Base-by-base conservation (phyloP, 306 rosid genomes). In the Rosa persica region DNA sequence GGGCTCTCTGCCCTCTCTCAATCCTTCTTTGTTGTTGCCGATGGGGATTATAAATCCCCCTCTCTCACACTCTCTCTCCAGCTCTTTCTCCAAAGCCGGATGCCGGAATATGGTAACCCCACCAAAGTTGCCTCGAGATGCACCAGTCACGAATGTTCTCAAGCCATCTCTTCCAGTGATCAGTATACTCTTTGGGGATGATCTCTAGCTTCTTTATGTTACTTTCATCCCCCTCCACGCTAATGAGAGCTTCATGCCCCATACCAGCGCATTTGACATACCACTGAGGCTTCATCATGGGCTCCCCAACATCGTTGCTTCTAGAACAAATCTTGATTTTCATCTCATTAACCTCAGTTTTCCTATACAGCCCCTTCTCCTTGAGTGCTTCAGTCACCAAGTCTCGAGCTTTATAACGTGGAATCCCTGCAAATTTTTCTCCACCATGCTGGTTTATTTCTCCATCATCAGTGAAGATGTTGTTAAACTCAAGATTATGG, bases 141-240 rank as follows among this genome's bases (percentile, higher is more conserved):
- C 96, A 90, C 97, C 98, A 94, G 80, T 94, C 98, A 65, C 89
- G 94, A 43, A 92, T 94, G 79, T 86, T 89, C 78, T 88, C 97
- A 34, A 94, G 96, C 97, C 98, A 94, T 86, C 92, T 92, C 86
- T 87, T 92, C 97, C 97, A 94, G 30, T 92, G 93, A 78, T 93
- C 96, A 64, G 81, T 80, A 87, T 92, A 92, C 68, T 94, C 94
- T 83, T 86, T 92, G 6, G 98, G 98, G 74, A 94, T 69, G 80
- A 94, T 84, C 80, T 90, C 95, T 0, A 92, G 76, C 82, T 51
- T 81, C 82, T 51, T 81, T 74, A 73, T 89, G 81, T 88, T 88
- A 78, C 90, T 88, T 74, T 89, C 88, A 82, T 88, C 90, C 46
- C 75, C 38, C 54, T 12, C 1, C 11, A 82, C 36, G 36, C 36